These are phyloP conservation scores for Rhizopogon vesiculosus DNA, from an alignment of 768 basidiomycete genomes.

Conservation along the genomic window DNA sequence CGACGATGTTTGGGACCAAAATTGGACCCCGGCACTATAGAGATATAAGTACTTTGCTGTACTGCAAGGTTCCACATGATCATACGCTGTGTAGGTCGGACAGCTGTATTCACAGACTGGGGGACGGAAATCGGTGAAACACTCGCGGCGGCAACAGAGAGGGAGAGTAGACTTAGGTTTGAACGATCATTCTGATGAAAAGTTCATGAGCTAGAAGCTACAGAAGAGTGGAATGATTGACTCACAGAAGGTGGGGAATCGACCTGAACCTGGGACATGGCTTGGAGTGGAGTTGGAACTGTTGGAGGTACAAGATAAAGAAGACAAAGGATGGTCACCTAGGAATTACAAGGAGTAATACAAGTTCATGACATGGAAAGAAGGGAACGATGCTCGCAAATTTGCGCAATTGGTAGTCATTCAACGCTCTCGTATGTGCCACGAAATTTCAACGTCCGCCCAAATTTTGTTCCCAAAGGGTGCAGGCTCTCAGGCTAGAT, in stretches of 20 bases:
- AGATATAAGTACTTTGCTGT: constrained; percentile 9
- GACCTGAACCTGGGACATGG: constrained; percentile 8
- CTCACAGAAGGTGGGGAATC: constrained; percentile 6
- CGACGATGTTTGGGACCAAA: constrained; percentile 54
- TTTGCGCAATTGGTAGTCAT: background rate
- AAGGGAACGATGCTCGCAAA: background rate
- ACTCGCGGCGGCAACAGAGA: constrained; percentile 58
- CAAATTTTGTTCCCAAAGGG: constrained; percentile 17
- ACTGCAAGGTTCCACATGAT: constrained; percentile 13
- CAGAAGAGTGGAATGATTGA: background rate
- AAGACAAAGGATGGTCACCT: background rate
- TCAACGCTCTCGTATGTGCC: constrained; percentile 1
- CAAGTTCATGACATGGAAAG: constrained; percentile 10
- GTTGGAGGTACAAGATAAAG: background rate
- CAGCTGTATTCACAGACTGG: constrained; percentile 6
- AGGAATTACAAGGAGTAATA: constrained; percentile 8
- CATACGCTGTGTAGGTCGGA: constrained; percentile 11
- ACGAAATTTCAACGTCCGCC: constrained; percentile 22
- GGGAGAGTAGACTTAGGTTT: constrained; percentile 53
- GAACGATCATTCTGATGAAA: constrained; percentile 6
- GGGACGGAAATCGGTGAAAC: constrained; percentile 42
- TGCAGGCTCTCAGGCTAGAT: no score
- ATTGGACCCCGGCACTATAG: constrained; percentile 24
- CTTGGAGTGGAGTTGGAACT: background rate
- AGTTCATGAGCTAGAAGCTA: background rate